Evolutionary conservation across 805 yeast species (phyloP).

Genomic region (Scheffersomyces stipitis): DNA sequence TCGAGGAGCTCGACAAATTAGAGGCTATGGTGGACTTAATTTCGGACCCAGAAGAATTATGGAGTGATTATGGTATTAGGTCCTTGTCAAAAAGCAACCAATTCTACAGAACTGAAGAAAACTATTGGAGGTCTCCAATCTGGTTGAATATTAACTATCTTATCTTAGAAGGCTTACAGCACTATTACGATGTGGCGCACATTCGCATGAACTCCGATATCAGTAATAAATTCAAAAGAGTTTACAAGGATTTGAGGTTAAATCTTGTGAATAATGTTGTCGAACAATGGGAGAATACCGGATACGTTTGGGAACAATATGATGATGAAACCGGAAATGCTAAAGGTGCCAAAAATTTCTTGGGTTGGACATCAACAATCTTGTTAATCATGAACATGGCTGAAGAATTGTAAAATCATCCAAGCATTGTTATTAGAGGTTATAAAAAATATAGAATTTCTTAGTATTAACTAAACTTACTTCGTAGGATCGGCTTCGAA

Average conservation of each 20-base stretch:
- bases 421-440: neutral
- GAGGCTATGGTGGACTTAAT: conserved; percentile 55
- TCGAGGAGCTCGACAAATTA: conserved; percentile 45
- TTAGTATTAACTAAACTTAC: conserved; percentile 8
- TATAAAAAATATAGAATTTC: neutral
- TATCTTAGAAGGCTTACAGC: conserved; percentile 63
- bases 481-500: conserved; percentile 59
- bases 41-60: conserved; percentile 68
- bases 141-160: conserved; percentile 93
- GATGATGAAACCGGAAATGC: conserved; percentile 73
- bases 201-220: conserved; percentile 27
- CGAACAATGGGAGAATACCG: conserved; percentile 70
- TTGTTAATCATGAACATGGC: conserved; percentile 85
- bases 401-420: conserved; percentile 36
- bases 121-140: conserved; percentile 94
- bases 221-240: conserved; percentile 33
- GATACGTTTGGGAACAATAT: conserved; percentile 90
- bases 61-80: conserved; percentile 78
- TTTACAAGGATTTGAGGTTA: conserved; percentile 59
- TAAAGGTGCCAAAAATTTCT: conserved; percentile 81
- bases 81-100: conserved; percentile 70
- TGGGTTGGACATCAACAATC: conserved; percentile 91
- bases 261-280: conserved; percentile 70
- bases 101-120: conserved; percentile 73
- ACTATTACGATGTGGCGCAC: conserved; percentile 46